Percentiles rank a stretch among this genome's conserved stretches.
Conservation (phyloP, 257 asterid species). For the Misopates orontium region DNA sequence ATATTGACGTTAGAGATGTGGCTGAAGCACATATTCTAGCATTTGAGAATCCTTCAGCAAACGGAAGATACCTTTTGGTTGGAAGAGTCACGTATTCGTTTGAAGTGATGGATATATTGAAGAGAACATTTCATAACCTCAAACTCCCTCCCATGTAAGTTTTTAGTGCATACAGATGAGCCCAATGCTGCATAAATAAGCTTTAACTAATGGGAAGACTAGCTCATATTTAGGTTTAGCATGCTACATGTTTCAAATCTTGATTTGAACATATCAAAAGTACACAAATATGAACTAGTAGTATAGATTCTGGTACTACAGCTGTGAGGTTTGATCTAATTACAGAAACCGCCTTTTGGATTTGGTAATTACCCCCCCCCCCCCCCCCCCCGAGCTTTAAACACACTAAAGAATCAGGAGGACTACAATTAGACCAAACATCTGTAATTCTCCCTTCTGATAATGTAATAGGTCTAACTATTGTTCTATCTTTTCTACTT, state of each 20-base stretch:
- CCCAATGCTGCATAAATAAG: not conserved
- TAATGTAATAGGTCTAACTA: not conserved
- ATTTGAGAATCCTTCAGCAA: conserved; percentile 48
- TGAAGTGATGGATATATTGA: conserved; percentile 40
- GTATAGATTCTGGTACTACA: not conserved
- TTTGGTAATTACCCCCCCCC: too few species aligned
- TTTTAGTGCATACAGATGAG: not conserved
- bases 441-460: too few species aligned
- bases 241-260: too few species aligned
- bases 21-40: conserved; percentile 45
- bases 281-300: too few species aligned
- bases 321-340: too few species aligned
- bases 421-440: too few species aligned
- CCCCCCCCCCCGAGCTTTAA: too few species aligned
- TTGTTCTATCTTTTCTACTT: not conserved
- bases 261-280: too few species aligned
- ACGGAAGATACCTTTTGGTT: conserved; percentile 52
- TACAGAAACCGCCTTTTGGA: too few species aligned
- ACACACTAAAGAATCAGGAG: too few species aligned
- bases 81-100: conserved; percentile 37
- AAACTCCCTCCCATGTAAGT: conserved; percentile 41
- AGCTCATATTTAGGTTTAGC: too few species aligned
- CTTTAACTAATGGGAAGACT: too few species aligned
- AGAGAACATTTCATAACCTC: conserved; percentile 46
- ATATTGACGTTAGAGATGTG: conserved; percentile 51